A percentile compares a stretch with the other conserved stretches of the same genome.
Evolutionary conservation across 2,329 filamentous ascomycete genomes (phyloP).

Genomic region (Pseudocercospora ulei): DNA sequence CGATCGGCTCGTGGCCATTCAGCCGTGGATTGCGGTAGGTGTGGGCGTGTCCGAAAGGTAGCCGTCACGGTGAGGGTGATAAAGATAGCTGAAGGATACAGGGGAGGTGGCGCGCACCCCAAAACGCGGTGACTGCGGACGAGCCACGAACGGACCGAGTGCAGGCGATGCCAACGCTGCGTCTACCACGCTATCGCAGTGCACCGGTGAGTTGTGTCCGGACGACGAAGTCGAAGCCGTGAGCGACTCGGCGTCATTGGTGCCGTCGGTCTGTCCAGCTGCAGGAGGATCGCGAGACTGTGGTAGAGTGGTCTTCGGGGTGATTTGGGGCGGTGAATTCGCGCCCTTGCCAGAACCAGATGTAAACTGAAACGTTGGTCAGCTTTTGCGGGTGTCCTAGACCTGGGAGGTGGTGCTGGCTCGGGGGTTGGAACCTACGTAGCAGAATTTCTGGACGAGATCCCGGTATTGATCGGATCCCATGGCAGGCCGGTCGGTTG

Average conservation of each 20-base stretch:
- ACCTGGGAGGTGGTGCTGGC: conserved; percentile 24
- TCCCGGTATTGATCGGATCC: conserved; percentile 90
- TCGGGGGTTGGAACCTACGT: conserved; percentile 64
- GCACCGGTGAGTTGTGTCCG: conserved; percentile 24
- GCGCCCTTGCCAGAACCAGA: conserved; percentile 29
- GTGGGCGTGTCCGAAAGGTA: conserved; percentile 32
- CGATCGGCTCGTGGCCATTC: conserved; percentile 16
- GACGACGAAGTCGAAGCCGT: conserved; percentile 23
- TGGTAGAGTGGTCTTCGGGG: conserved; percentile 8
- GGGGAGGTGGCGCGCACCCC: conserved; percentile 29
- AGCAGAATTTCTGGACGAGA: conserved; percentile 97
- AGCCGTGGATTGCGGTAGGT: conserved; percentile 34
- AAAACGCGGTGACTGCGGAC: conserved; percentile 31
- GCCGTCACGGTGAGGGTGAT: conserved; percentile 31
- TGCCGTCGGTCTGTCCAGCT: conserved; percentile 15
- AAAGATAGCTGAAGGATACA: conserved; percentile 34
- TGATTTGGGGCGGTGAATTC: conserved; percentile 17
- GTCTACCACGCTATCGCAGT: conserved; percentile 29
- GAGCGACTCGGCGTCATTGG: conserved; percentile 15
- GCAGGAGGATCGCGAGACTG: conserved; percentile 7
- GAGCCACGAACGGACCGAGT: conserved; percentile 27
- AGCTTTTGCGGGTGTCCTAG: conserved; percentile 25
- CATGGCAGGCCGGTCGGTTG: conserved; percentile 57
- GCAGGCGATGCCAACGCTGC: conserved; percentile 18
- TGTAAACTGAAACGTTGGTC: conserved; percentile 33